Base-by-base conservation (phyloP, 257 asterid genomes). In the Penstemon davidsonii region DNA sequence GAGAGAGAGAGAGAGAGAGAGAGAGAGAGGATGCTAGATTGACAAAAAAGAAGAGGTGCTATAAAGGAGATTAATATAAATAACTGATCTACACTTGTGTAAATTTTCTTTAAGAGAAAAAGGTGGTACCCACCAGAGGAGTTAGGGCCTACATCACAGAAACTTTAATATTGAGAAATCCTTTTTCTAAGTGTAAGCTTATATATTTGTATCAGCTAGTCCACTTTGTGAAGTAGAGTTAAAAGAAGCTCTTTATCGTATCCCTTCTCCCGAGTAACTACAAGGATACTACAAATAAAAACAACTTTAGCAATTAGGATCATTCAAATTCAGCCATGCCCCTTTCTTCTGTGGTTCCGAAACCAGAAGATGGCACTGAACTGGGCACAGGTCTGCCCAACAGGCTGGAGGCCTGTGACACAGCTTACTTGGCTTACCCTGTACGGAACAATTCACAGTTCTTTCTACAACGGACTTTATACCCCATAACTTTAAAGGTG, bases 401-500 rank as follows among this genome's bases (percentile, higher is more conserved):
- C 39, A 62, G 68, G 67, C 72, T 77, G 3, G 78, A 72, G 65
- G 78, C 57, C 57, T 47, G 73, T 52, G 87, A 77, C 56, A 57
- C 67, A 25, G 68, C 78, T 62, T 65, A 67, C 66, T 67, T 76
- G 59, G 74, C 80, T 71, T 81, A 74, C 53, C 77, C 84, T n/a
- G 25, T 60, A 12, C 87, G 77, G 68, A 73, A 70, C 80, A 83
- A 59, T 52, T 60, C 87, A 8, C 84, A 75, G 64, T 75, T 86
- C 68, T 87, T 81, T 70, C 84, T 86, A 18, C 91, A 82, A 64
- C 77, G 75, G 67, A 66, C 76, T 46, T 60, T 75, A 12, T 80
- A 75, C 76, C 91, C 90, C 77, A 84, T 92, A 76, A 82, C 88
- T 51, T 67, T 92, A 58, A 87, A 86, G 98, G 98, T 91, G 41